phyloP scores from a whole-genome alignment of 108 stramenopile species.

The Nitzschia sp. region DNA sequence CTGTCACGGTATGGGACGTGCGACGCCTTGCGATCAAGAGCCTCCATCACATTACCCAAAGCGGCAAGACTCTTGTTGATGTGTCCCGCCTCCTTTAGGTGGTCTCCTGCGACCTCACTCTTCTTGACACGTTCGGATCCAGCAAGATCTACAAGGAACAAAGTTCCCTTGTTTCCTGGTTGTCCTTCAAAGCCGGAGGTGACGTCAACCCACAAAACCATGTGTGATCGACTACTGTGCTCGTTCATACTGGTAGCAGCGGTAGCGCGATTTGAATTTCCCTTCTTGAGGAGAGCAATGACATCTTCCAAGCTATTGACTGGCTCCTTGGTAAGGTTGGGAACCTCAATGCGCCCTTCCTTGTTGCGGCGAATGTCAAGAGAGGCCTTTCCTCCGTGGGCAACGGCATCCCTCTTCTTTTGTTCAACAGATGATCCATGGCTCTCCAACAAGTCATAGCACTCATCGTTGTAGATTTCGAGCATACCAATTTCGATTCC shows the following conservation, averaged over 20 bases:
- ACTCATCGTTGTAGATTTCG: slow-evolving; percentile 91
- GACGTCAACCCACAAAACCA: slow-evolving; percentile 91
- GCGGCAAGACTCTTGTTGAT: slow-evolving; percentile 98
- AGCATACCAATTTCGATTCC: slow-evolving; percentile 48
- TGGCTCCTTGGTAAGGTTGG: slow-evolving; percentile 87
- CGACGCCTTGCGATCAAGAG: slow-evolving; percentile 82
- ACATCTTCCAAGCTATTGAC: slow-evolving; percentile 82
- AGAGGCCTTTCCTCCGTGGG: slow-evolving; percentile 60
- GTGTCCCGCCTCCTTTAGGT: slow-evolving; percentile 95
- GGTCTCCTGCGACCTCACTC: slow-evolving; percentile 87
- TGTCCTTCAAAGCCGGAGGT: slow-evolving; percentile 66
- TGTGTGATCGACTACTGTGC: slow-evolving; percentile 92
- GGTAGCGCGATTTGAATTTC: slow-evolving; percentile 88
- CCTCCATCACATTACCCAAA: slow-evolving; percentile 98
- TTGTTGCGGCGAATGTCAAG: slow-evolving; percentile 70
- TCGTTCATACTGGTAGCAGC: slow-evolving; percentile 98
- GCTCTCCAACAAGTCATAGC: slow-evolving; percentile 75
- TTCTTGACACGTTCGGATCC: slow-evolving; percentile 98
- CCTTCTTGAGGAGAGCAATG: slow-evolving; percentile 74
- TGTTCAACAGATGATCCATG: slow-evolving; percentile 44
- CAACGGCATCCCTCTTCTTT: slow-evolving; percentile 55
- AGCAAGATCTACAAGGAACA: slow-evolving; percentile 98
- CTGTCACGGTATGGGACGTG: slow-evolving; percentile 95
- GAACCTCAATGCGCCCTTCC: slow-evolving; percentile 89
- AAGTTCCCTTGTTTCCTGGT: slow-evolving; percentile 71